Base-by-base conservation (phyloP, 805 yeast species). In the Starmerella potacharoeniae region DNA sequence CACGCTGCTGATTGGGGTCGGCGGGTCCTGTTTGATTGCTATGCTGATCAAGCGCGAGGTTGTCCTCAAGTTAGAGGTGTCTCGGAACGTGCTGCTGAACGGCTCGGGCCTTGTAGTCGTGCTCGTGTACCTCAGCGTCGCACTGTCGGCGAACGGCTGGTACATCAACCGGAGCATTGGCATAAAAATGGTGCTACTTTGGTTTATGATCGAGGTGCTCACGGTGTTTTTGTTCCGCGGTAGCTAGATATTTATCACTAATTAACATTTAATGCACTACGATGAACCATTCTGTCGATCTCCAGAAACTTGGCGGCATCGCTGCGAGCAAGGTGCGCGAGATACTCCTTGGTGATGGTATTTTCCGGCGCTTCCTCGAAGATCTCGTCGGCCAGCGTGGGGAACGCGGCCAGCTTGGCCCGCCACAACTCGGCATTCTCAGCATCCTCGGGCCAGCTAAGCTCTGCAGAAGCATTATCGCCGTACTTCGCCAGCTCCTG, bases 1-100 rank as follows among this genome's bases (percentile, higher is more conserved):
- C 43, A 84, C 89, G 52, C 72, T 84, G 44, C 71, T 93, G 10
- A 73, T 90, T 41, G 95, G 97, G 0, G 71, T 91, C 57, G 96
- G 97, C 0, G 64, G 83, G 5, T 84, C 86, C 61, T 89, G 91
- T 0, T 57, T 86, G 36, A 56, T 81, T 0, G 69, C 77, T 7
- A 69, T 73, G 43, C 56, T 64, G 2, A 29, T 60, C 11, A 52
- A 49, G 14, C 57, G 60, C 5, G 45, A 39, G 28, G 61, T 71
- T 22, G 56, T 60, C 4, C 63, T 75, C 13, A 66, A 65, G 10
- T 64, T 79, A 37, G 70, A 73, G 10, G 58, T 69, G 1, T 69
- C 77, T 4, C 65, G 73, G 42, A 64, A 59, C n/a, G 43, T 64
- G 9, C 13, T 73, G n/a, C 58, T 74, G n/a, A 73, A 77, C 7